Base-by-base conservation (phyloP, 768 basidiomycete species). In the Gymnopilus dilepis region DNA sequence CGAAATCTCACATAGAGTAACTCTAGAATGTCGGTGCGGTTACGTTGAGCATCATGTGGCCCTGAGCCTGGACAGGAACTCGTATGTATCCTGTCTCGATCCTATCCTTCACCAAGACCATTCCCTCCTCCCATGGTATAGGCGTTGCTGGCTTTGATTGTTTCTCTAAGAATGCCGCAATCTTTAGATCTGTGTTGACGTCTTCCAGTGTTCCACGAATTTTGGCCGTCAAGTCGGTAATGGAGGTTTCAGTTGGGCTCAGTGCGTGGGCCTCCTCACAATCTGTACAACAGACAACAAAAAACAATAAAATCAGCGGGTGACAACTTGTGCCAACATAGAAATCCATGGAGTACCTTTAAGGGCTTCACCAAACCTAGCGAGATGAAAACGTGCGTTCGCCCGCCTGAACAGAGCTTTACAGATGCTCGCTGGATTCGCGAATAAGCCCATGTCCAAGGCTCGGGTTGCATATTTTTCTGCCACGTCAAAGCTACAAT, bases 371-470 rank as follows among this genome's bases (percentile, higher is more conserved):
- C 19, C 43, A 30, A 61, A 61, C 7, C 57, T 61, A 50, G 54
- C 55, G 19, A 55, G 53, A 11, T 56, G 54, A 9, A 56, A 15
- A 12, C 47, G 60, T 13, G 52, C 55, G 2, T 21, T 22, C 7
- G 59, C 31, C 24, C 59, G 59, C 21, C 59, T 43, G 28, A 52
- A 52, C 24, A 42, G 41, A 17, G 51, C 59, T 26, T 60, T 60
- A 12, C 34, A 50, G 12, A 41, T 52, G 15, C 22, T 60, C 21
- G 34, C 26, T 26, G 40, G 33, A n/a, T 34, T 22, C 7, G 45
- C 50, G 9, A 61, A 56, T n/a, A 61, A 28, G 6, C 40, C 54
- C 33, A 56, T 47, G 3, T 61, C 60, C 21, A 61, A 26, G n/a
- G 60, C 41, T 45, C 34, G 31, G 11, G 53, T 56, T 38, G 60